Base-by-base conservation (phyloP, 2,329 filamentous ascomycete species). In the Talaromyces atroroseus region DNA sequence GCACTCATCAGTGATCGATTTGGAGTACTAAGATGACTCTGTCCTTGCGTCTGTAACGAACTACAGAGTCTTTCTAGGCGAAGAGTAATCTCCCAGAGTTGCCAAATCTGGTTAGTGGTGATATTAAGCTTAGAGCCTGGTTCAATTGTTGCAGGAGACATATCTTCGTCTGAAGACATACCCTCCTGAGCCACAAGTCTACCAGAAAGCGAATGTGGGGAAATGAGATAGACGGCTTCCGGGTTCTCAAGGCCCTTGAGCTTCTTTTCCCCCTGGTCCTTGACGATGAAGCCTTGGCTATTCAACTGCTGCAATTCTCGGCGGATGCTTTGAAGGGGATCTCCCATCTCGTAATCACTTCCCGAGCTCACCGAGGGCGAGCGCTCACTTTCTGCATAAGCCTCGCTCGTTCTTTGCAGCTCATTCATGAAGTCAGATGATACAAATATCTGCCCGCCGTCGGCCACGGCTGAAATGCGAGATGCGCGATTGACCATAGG, bases 401-500 rank as follows among this genome's bases (percentile, higher is more conserved):
- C 89, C 71, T 96, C 90, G 0, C 96, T 81, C 62, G 90, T 94
- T 42, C 91, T 85, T 69, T 96, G 90, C 55, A 97, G 92, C 71
- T 99, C 94, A 12, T 89, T 89, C 67, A 99, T 95, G 74, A 97
- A 97, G 71, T 99, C 94, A 1, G 91, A 91, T 0, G 92, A 96
- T 1, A 97, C 94, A 0, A 92, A 94, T 62, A 97, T 96, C 70
- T 99, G 92, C 0, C 94, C 94, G 59, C 94, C 94, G 69, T 99
- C 94, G 36, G 94, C 94, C 45, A 96, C 92, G 21, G 90, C 88
- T 6, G 90, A 94, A 62, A 99, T 95, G 75, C 94, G 88, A 16
- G 94, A 88, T 0, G 94, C 90, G 68, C 95, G 92, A 75, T 99
- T 99, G 66, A 99, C 94, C 91, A 99, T 99, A 14, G 94, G 94